Evolutionary conservation across 2,329 filamentous ascomycete species (phyloP).

Genomic region (Apiospora hydei): DNA sequence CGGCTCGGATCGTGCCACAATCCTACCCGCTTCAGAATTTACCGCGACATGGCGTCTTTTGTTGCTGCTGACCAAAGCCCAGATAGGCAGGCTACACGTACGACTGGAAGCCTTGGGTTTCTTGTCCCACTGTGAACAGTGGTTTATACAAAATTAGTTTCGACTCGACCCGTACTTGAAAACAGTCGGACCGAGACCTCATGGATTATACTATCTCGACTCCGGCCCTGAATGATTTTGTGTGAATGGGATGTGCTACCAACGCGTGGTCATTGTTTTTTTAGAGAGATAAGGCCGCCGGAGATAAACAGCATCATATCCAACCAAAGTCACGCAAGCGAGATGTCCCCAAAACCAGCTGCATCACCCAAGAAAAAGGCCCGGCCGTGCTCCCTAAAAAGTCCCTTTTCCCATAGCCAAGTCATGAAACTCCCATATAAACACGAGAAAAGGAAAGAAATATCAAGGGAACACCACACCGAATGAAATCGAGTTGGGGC

Average conservation of each 20-base stretch:
- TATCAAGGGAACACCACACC: neutral
- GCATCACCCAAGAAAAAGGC: neutral
- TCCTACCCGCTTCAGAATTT: neutral
- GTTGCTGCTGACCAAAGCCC: neutral
- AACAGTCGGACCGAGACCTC: neutral
- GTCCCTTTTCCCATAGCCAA: constrained; percentile 6
- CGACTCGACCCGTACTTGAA: neutral
- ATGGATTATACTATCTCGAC: constrained; percentile 3
- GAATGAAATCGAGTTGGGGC: neutral
- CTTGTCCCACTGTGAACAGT: neutral
- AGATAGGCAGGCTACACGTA: neutral
- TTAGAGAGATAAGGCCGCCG: neutral
- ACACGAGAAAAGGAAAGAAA: neutral
- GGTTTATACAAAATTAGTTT: constrained; percentile 9
- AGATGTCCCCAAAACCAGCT: neutral
- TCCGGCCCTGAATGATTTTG: neutral
- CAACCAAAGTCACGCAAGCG: neutral
- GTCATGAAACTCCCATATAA: constrained; percentile 14
- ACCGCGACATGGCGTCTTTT: neutral
- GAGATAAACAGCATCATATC: neutral
- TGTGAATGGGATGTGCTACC: neutral
- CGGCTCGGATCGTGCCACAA: neutral
- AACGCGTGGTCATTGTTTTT: neutral
- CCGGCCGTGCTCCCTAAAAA: neutral
- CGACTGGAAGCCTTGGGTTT: neutral